Evolutionary conservation across 1,284 basidiomycete genomes (phyloP).

Genomic region (Ganoderma boninense): DNA sequence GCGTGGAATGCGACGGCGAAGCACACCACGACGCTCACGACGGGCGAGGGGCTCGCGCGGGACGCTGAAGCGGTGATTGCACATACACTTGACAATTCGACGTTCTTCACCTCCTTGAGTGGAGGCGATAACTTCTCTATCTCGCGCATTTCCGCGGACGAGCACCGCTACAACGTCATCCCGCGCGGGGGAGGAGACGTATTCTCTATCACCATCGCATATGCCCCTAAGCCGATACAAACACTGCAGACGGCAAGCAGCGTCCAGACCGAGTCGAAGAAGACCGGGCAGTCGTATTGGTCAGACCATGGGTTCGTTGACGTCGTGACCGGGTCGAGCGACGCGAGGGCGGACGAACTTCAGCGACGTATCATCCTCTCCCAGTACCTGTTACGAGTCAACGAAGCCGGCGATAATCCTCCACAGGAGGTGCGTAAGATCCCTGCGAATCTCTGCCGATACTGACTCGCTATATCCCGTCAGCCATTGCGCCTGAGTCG

Average conservation of each 20-base stretch:
- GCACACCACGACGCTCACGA: conserved; percentile 54
- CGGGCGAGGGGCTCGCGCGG: conserved; percentile 28
- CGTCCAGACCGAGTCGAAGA: conserved; percentile 47
- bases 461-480: conserved; percentile 43
- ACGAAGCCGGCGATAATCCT: conserved; percentile 63
- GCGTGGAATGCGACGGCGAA: conserved; percentile 54
- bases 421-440: conserved; percentile 62
- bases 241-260: conserved; percentile 35
- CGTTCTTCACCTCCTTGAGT: conserved; percentile 54
- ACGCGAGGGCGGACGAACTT: conserved; percentile 60
- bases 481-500: conserved; percentile 56
- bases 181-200: conserved; percentile 28
- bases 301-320: conserved; percentile 59
- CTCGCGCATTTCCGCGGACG: conserved; percentile 47
- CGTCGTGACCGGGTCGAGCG: conserved; percentile 56
- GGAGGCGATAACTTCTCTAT: conserved; percentile 52
- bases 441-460: too few relatives aligned
- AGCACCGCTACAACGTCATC: conserved; percentile 56
- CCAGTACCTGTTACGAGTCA: conserved; percentile 64
- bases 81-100: conserved; percentile 52
- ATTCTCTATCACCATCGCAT: conserved; percentile 49
- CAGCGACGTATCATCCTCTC: conserved; percentile 65
- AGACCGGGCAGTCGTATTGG: conserved; percentile 60
- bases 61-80: conserved; percentile 47
- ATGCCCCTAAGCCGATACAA: conserved; percentile 34